Evolutionary conservation across 2,329 filamentous ascomycete genomes (phyloP).

Genomic region (Aspergillus ustus): DNA sequence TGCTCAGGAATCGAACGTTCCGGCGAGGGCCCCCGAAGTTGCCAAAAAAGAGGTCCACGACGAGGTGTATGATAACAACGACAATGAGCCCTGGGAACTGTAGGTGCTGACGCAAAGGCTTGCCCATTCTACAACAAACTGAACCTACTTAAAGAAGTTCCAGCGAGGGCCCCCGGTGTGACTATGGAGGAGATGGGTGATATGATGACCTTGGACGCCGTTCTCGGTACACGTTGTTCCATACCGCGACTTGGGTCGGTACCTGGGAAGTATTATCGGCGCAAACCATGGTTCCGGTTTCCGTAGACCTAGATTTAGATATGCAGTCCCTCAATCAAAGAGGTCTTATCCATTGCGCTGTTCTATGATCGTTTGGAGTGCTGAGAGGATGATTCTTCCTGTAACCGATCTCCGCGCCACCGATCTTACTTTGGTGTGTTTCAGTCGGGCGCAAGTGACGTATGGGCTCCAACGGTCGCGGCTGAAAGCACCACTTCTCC

Average conservation of each 20-base stretch:
- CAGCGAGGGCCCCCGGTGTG: too few relatives aligned
- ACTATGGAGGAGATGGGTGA: too few relatives aligned
- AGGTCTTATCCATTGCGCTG: neutral
- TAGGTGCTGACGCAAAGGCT: neutral
- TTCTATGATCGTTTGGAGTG: neutral
- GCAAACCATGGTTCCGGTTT: neutral
- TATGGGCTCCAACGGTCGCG: constrained; percentile 15
- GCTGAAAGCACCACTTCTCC: constrained; percentile 13
- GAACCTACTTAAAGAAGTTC: neutral
- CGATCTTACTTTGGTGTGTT: constrained; percentile 6
- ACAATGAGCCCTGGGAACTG: neutral
- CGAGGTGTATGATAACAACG: constrained; percentile 27
- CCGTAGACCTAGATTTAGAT: neutral
- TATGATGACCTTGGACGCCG: too few relatives aligned
- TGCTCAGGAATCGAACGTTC: constrained; percentile 22
- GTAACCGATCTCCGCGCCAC: neutral
- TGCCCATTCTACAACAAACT: neutral
- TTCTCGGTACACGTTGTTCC: neutral
- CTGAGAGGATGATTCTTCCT: neutral
- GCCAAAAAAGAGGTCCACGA: constrained; percentile 24
- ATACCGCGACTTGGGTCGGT: neutral
- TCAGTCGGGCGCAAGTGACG: constrained; percentile 15
- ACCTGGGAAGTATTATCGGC: neutral
- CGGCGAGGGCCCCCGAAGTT: constrained; percentile 26
- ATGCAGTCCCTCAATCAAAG: neutral